A percentile compares a stretch with the other conserved stretches of the same genome.
phyloP scores from a whole-genome alignment of 176 grass and related monocot species.

The Musa troglodytarum region DNA sequence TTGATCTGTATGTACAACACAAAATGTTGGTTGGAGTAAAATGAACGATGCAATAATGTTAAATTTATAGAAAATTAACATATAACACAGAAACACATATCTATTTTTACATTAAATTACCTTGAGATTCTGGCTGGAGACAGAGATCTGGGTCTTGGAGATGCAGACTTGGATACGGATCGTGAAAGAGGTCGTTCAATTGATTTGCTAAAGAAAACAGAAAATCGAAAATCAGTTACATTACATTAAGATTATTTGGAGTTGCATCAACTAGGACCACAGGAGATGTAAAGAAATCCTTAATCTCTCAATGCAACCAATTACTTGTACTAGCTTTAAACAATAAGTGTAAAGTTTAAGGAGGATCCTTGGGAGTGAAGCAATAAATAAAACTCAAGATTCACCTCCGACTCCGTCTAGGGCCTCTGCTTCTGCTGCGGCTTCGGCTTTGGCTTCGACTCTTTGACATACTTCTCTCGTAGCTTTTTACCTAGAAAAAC shows the following conservation, averaged over 20 bases:
- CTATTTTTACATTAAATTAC: not conserved
- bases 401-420: constrained; percentile 13
- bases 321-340: not conserved
- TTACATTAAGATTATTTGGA: not conserved
- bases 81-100: not conserved
- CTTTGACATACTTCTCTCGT: constrained; percentile 13
- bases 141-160: constrained; percentile 9
- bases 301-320: not conserved
- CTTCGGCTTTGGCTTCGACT: constrained; percentile 15
- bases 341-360: not conserved
- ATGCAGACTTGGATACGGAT: constrained; percentile 16
- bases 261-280: not conserved
- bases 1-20: constrained; percentile 13
- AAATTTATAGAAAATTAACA: not conserved
- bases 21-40: not conserved
- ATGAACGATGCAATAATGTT: not conserved
- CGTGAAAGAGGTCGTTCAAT: constrained; percentile 1
- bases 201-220: constrained; percentile 16
- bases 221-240: not conserved
- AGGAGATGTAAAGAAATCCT: too few relatives aligned
- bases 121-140: constrained; percentile 12
- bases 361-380: not conserved
- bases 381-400: not conserved
- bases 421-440: constrained; percentile 10
- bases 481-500: constrained; percentile 11